A percentile compares a stretch with the other conserved stretches of the same genome.
Evolutionary conservation across 768 basidiomycete genomes (phyloP).

Genomic region (Suillus lakei): DNA sequence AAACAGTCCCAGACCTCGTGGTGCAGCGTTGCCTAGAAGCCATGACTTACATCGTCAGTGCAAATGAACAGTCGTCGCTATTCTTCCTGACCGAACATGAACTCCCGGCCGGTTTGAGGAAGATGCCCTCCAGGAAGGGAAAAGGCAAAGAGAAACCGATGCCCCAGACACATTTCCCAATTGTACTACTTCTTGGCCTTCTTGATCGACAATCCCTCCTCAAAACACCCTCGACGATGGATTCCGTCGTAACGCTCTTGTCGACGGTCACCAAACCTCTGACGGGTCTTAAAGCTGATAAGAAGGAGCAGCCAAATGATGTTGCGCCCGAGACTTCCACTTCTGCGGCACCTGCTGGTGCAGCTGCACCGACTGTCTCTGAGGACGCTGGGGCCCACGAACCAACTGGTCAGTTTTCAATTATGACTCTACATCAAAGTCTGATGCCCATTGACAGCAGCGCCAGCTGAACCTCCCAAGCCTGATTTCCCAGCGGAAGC

Average conservation of each 20-base stretch:
- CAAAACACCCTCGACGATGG: constrained; percentile 89
- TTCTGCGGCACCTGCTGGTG: constrained; percentile 20
- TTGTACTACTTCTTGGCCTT: constrained; percentile 86
- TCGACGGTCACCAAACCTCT: constrained; percentile 90
- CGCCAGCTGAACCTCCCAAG: constrained; percentile 27
- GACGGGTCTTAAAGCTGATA: constrained; percentile 58
- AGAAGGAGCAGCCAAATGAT: constrained; percentile 38
- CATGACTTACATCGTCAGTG: constrained; percentile 82
- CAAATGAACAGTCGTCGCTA: constrained; percentile 82
- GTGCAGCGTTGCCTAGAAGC: constrained; percentile 95
- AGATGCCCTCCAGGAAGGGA: constrained; percentile 77
- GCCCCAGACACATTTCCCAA: constrained; percentile 85
- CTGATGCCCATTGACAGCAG: not conserved
- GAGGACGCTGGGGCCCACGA: constrained; percentile 13
- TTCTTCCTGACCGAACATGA: constrained; percentile 99
- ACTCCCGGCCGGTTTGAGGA: constrained; percentile 75
- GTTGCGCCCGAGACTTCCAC: constrained; percentile 22
- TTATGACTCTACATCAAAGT: not conserved
- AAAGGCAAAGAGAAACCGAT: constrained; percentile 93
- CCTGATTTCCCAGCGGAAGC: constrained; percentile 22
- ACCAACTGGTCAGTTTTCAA: constrained; percentile 6
- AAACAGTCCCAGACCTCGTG: constrained; percentile 89
- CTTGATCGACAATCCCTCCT: constrained; percentile 87
- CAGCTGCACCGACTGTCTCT: constrained; percentile 9
- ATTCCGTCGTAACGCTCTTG: constrained; percentile 86